Evolutionary conservation across 352 stramenopile species (phyloP).

Genomic region (Thalassiosira hispida): DNA sequence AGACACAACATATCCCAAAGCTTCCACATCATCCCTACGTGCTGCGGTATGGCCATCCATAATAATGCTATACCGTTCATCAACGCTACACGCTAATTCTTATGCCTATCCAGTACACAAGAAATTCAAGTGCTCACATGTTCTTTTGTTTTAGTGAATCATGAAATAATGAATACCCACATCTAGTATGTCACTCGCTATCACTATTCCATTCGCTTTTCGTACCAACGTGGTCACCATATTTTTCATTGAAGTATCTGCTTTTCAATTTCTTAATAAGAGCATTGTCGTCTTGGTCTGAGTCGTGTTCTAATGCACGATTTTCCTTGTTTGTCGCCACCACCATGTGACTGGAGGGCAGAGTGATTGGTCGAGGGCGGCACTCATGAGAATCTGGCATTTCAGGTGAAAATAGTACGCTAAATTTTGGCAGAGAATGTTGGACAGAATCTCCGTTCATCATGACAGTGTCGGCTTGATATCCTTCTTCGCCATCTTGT

Average conservation of each 20-base stretch:
- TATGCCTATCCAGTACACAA: no score
- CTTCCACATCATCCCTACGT: conserved; percentile 91
- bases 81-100: no score
- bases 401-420: background rate
- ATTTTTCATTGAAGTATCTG: conserved; percentile 13
- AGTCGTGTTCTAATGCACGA: background rate
- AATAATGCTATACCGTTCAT: no score
- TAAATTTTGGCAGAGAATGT: conserved; percentile 24
- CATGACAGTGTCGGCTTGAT: background rate
- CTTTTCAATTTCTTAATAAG: conserved; percentile 28
- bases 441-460: background rate
- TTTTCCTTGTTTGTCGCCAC: background rate
- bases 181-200: conserved; percentile 20
- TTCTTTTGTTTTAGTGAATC: no score
- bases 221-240: background rate
- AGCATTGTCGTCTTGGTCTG: background rate
- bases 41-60: conserved; percentile 67
- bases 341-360: conserved; percentile 2
- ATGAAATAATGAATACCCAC: no score
- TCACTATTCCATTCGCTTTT: conserved; percentile 36
- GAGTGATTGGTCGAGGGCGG: conserved; percentile 8
- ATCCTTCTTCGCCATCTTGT: conserved; percentile 5
- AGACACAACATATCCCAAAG: conserved; percentile 87
- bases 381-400: background rate
- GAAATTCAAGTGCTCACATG: no score